phyloP scores from a whole-genome alignment of 768 basidiomycete genomes.

The Gautieria morchelliformis region DNA sequence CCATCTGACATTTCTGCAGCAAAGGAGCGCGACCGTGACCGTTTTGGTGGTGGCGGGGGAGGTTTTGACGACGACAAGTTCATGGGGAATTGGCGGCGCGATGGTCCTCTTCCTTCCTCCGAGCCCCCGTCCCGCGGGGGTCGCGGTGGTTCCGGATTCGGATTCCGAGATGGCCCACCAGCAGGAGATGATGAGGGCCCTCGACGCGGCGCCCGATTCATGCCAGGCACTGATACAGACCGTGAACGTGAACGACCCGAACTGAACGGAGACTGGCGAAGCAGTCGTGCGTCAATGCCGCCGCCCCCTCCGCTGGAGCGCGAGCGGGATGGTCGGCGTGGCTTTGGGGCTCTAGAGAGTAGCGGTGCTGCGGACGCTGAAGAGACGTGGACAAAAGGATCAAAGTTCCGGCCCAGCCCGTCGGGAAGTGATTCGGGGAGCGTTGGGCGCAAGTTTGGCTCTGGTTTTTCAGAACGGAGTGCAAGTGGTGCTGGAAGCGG shows the following conservation, averaged over 20 bases:
- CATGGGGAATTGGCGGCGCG: slow-evolving; percentile 76
- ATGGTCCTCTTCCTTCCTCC: slow-evolving; percentile 61
- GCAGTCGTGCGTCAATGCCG: neutral
- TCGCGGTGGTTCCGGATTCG: slow-evolving; percentile 35
- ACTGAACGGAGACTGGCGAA: slow-evolving; percentile 1
- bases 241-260: neutral
- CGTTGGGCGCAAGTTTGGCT: slow-evolving; percentile 19
- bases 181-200: slow-evolving; percentile 7
- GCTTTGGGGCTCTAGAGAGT: slow-evolving; percentile 31
- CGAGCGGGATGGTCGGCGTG: slow-evolving; percentile 33
- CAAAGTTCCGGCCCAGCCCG: slow-evolving; percentile 56
- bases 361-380: slow-evolving; percentile 61
- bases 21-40: slow-evolving; percentile 53
- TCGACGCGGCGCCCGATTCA: slow-evolving; percentile 10
- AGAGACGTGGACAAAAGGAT: slow-evolving; percentile 67
- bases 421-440: slow-evolving; percentile 26
- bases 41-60: slow-evolving; percentile 35
- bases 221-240: neutral
- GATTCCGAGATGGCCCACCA: slow-evolving; percentile 1
- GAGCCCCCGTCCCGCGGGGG: slow-evolving; percentile 34
- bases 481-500: slow-evolving; percentile 50
- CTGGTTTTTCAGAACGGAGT: slow-evolving; percentile 38
- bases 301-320: slow-evolving; percentile 1
- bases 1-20: slow-evolving; percentile 34
- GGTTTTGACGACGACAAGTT: slow-evolving; percentile 74